Base-by-base conservation (phyloP, 2,329 filamentous ascomycete species). In the Beauveria sp. region DNA sequence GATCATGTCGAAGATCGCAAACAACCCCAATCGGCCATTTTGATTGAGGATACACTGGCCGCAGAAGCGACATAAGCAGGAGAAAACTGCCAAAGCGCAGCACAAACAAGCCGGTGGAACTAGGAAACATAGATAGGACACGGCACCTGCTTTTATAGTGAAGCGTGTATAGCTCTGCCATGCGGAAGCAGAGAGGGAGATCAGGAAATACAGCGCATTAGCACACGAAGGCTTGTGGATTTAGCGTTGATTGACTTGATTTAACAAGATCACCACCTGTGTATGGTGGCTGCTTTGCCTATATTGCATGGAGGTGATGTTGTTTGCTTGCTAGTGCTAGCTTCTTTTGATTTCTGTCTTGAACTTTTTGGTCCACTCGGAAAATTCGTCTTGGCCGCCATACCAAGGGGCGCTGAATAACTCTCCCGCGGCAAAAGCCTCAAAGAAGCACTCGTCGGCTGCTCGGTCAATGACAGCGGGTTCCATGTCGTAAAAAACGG, bases 331-430 rank as follows among this genome's bases (percentile, higher is more conserved):
- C 8, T 10, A n/a, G 38, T 48, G 20, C 50, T 48, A 63, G 48
- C 53, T 45, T 69, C 80, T 82, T 65, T 79, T 82, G 16, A 85
- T 79, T 65, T 83, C 78, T 38, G 71, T 68, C 68, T 80, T 79
- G 65, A 85, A 86, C 64, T 80, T 83, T 12, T 76, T 78, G n/a
- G 82, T 85, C 92, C 92, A 96, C 18, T 83, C 78, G 0, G 87
- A 88, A 69, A 96, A 96, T 68, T 88, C 90, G 68, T 96, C 92
- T 20, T 83, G 79, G 52, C 81, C 74, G 0, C 82, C 87, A 3
- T 82, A 74, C 89, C 89, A 93, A 22, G 80, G 79, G 63, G 79
- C 75, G 55, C 77, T 76, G 14, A 90, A 73, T 53, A 87, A 69
- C 61, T 83, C 80, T 0, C 82, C 79, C 0, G 80, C 82, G 0